phyloP scores from a whole-genome alignment of 2,329 filamentous ascomycete genomes.

The Chaetomium sp. region DNA sequence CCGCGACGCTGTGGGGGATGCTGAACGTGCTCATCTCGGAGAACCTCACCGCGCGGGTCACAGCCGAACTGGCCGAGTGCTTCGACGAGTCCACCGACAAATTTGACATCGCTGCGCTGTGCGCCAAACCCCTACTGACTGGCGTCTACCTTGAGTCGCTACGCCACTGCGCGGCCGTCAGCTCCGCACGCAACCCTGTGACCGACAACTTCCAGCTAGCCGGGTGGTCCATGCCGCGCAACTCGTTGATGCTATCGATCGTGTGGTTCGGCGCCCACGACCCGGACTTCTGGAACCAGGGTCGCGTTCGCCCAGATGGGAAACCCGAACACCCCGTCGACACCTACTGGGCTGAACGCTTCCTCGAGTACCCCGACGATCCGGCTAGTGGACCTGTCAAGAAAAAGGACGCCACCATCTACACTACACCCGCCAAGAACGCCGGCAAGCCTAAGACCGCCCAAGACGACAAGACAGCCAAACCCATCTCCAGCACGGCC shows the following conservation, averaged over 20 bases:
- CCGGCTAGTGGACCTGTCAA: conserved; percentile 24
- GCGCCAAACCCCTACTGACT: conserved; percentile 12
- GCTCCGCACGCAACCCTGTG: conserved; percentile 10
- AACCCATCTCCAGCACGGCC: conserved; percentile 6
- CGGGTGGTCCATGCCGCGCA: conserved; percentile 25
- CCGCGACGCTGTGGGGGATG: conserved; percentile 14
- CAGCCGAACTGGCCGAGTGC: conserved; percentile 11
- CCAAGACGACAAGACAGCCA: conserved; percentile 15
- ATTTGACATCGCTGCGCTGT: conserved; percentile 11
- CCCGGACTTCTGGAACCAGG: conserved; percentile 27
- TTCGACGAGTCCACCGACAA: neutral
- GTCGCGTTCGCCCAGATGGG: conserved; percentile 12
- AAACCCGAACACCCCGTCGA: conserved; percentile 25
- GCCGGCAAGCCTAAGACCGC: conserved; percentile 1
- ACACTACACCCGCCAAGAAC: conserved; percentile 7
- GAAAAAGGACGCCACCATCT: conserved; percentile 11
- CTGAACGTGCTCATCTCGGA: conserved; percentile 2
- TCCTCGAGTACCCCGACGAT: conserved; percentile 28
- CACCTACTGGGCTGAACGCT: conserved; percentile 32
- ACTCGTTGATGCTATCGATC: conserved; percentile 23
- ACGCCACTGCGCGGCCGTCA: conserved; percentile 12
- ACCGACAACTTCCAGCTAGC: conserved; percentile 22
- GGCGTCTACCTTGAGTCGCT: conserved; percentile 15
- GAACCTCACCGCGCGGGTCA: conserved; percentile 8
- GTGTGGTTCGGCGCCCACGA: conserved; percentile 26